phyloP scores from a whole-genome alignment of 805 yeast genomes.

The Martiniozyma abietophila region DNA sequence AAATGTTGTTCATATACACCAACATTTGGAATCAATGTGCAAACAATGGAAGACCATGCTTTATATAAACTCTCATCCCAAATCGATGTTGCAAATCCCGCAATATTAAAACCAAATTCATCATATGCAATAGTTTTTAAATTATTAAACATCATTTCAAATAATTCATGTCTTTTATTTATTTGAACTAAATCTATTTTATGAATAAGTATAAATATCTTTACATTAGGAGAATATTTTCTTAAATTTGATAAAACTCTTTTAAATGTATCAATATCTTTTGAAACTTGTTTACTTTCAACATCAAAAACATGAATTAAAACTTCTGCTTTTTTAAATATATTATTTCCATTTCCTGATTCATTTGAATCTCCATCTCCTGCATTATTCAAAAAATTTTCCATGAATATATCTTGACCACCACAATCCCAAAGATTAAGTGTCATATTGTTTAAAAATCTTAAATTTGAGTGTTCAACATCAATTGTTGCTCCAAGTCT shows the following conservation, averaged over 20 bases:
- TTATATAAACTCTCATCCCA: slow-evolving; percentile 96
- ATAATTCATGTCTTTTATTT: slow-evolving; percentile 76
- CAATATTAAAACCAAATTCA: slow-evolving; percentile 53
- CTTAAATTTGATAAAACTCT: slow-evolving; percentile 73
- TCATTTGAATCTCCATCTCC: slow-evolving; percentile 14
- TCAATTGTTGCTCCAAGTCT: slow-evolving; percentile 95
- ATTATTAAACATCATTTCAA: slow-evolving; percentile 75
- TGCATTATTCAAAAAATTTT: slow-evolving; percentile 50
- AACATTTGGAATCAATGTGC: slow-evolving; percentile 91
- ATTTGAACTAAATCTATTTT: slow-evolving; percentile 93
- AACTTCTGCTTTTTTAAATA: slow-evolving; percentile 92
- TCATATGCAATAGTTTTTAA: slow-evolving; percentile 58
- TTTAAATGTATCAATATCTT: slow-evolving; percentile 87
- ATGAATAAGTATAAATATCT: slow-evolving; percentile 83
- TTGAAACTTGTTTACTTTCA: slow-evolving; percentile 81
- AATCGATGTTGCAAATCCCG: slow-evolving; percentile 90
- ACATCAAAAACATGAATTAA: slow-evolving; percentile 95
- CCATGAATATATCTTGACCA: slow-evolving; percentile 95
- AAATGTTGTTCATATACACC: slow-evolving; percentile 67
- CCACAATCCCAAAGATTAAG: slow-evolving; percentile 97
- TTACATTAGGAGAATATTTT: slow-evolving; percentile 82
- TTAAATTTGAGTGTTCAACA: slow-evolving; percentile 92
- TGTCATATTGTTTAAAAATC: slow-evolving; percentile 93
- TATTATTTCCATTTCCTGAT: slow-evolving; percentile 55
- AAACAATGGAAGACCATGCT: slow-evolving; percentile 96